Conservation (phyloP, 805 yeast species). For the Pichia deserticola region DNA sequence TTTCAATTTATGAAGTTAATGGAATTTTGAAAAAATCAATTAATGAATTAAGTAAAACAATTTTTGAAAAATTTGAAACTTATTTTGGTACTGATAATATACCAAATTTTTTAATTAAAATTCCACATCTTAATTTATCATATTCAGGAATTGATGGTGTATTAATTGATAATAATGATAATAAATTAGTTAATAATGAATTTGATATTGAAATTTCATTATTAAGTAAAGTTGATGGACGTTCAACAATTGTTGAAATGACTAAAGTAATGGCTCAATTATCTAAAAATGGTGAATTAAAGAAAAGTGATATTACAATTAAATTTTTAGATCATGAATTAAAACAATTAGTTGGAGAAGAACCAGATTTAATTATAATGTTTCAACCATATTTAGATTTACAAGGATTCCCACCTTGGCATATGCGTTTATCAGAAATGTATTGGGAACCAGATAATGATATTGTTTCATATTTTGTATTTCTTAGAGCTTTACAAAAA, state of each 20-base stretch:
- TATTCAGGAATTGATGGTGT: conserved; percentile 36
- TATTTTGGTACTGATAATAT: conserved; percentile 68
- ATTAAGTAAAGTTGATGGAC: conserved; percentile 74
- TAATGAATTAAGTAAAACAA: conserved; percentile 47
- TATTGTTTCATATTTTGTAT: conserved; percentile 75
- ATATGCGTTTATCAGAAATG: conserved; percentile 80
- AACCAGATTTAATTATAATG: conserved; percentile 80
- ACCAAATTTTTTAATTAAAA: conserved; percentile 54
- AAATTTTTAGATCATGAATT: conserved; percentile 70
- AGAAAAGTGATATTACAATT: conserved; percentile 61
- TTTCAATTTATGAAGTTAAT: conserved; percentile 72
- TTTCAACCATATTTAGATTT: conserved; percentile 85
- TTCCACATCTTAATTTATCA: conserved; percentile 59
- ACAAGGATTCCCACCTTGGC: conserved; percentile 99
- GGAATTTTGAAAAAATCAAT: conserved; percentile 56
- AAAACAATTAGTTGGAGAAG: conserved; percentile 72
- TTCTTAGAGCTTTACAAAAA: conserved; percentile 66
- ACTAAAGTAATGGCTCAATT: conserved; percentile 80
- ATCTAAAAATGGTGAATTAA: conserved; percentile 52
- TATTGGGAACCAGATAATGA: conserved; percentile 86
- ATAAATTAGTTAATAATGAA: conserved; percentile 14
- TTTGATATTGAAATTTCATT: conserved; percentile 58
- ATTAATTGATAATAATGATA: conserved; percentile 22
- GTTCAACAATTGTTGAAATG: conserved; percentile 81
- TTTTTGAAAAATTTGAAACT: conserved; percentile 50